phyloP scores from a whole-genome alignment of 345 rosid genomes.

The Salix brachista region DNA sequence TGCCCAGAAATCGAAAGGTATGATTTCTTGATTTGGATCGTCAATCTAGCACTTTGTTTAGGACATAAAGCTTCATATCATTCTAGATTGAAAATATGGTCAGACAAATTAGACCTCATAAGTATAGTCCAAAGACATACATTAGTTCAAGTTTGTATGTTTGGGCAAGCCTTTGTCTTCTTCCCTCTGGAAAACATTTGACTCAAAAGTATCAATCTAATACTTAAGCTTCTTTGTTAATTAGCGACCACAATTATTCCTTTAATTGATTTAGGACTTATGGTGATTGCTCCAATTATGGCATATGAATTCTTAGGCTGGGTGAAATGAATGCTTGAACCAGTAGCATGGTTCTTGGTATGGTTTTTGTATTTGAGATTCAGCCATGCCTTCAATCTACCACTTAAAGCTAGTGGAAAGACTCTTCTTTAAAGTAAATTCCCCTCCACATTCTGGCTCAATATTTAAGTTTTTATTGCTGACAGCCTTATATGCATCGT shows the following conservation, averaged over 20 bases:
- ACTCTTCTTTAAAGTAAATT: background rate
- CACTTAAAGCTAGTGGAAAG: background rate
- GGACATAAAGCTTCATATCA: background rate
- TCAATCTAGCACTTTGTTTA: background rate
- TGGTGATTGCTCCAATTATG: background rate
- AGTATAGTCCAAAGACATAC: background rate
- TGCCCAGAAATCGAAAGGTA: constrained; percentile 63
- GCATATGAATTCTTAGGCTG: background rate
- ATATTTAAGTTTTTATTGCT: constrained; percentile 16
- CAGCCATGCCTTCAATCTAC: background rate
- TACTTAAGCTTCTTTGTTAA: background rate
- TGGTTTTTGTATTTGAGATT: background rate
- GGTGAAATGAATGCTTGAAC: background rate
- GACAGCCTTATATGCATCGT: constrained; percentile 81
- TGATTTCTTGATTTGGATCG: background rate
- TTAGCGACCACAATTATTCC: background rate
- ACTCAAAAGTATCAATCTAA: background rate
- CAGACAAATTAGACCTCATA: background rate
- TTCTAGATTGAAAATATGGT: background rate
- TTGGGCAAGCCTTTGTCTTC: background rate
- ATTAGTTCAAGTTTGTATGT: background rate
- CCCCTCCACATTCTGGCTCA: background rate
- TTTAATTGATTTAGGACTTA: background rate
- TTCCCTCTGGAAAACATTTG: background rate
- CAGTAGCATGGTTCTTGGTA: background rate